Base-by-base conservation (phyloP, 1,284 basidiomycete genomes). In the Heliocybe sulcata region DNA sequence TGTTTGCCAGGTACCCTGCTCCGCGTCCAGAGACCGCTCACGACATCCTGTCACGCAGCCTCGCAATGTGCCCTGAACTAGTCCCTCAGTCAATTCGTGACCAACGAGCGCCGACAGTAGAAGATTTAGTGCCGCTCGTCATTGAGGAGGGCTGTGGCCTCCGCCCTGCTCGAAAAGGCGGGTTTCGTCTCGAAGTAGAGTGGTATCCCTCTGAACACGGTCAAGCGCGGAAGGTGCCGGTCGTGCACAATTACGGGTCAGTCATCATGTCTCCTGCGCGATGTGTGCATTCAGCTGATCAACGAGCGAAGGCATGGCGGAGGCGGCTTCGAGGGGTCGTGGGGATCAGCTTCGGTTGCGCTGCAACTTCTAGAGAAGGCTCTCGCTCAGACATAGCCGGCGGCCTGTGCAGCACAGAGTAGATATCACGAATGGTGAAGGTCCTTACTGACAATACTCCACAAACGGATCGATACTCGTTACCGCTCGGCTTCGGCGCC, bases 111-210 rank as follows among this genome's bases (percentile, higher is more conserved):
- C 79, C 83, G 1, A 82, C 77, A 0, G 65, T 85, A 1, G 81
- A 85, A 2, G 89, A 92, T 62, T 62, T 92, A 1, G 71, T 77
- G 49, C 68, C 79, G 0, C 70, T 86, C 27, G 74, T 89, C 26
- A 64, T 87, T n/a, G 85, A 86, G 57, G 80, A 82, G 56, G 87
- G 85, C 1, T 87, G 84, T 64, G 78, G 77, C 0, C 63, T 79
- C 56, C 67, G 77, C 16, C 79, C 77, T 3, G 71, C 68, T 2
- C 62, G 79, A n/a, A 73, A 72, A 52, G 77, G 75, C 14, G 77
- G 77, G 0, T 70, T 79, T 20, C 61, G 77, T 12, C 60, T 79
- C 2, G 77, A 74, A 27, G 63, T 65, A 0, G 73, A 71, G 45
- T 66, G 62, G 63, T 42, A 67, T 20, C 56, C 64, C 19, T 56